Base-by-base conservation (phyloP, 1,284 basidiomycete species). In the Cryptococcus hybrid region DNA sequence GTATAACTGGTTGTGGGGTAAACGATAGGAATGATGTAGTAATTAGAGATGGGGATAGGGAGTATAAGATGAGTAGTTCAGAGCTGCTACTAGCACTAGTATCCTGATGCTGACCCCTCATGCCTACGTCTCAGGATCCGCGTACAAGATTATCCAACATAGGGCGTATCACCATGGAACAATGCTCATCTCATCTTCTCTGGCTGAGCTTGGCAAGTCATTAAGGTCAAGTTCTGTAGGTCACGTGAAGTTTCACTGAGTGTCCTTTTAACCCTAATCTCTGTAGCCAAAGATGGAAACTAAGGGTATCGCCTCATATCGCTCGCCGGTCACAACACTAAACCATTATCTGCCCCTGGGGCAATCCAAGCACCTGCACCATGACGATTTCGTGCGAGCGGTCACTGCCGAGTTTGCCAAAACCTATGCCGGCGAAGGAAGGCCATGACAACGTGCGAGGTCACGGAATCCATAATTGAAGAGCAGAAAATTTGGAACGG, bases 151-250 rank as follows among this genome's bases (percentile, higher is more conserved):
- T 59, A 89, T 89, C 43, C 89, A 86, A 64, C 85, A 86, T 59
- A 82, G 96, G 13, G 92, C 94, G 1, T 99, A 98, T 78, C 95
- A 99, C 70, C 96, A 99, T 71, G 96, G 96, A 0, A 99, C 95
- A n/a, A 97, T 99, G 95, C 84, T 99, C 35, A 89, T 99, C 37
- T 88, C 89, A 12, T 89, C 91, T 3, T 80, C 83, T 49, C 82
- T 96, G 24, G 80, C 83, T 39, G 82, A 84, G 7, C 80, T 95
- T 1, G 88, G 89, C 0, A 84, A 87, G 53, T 79, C 91, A 8
- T 80, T 98, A 47, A 84, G 81, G 30, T 83, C 85, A 0, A 82
- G 84, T 55, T 89, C 90, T 75, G 92, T 90, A 60, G 52, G 80
- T 73, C 12, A 15, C 18, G 15, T 50, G 7, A 6, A 30, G 15